A percentile compares a stretch with the other conserved stretches of the same genome.
Evolutionary conservation across 371 early-diverging fungal genomes (phyloP).

Genomic region (Actinomortierella wolfii): DNA sequence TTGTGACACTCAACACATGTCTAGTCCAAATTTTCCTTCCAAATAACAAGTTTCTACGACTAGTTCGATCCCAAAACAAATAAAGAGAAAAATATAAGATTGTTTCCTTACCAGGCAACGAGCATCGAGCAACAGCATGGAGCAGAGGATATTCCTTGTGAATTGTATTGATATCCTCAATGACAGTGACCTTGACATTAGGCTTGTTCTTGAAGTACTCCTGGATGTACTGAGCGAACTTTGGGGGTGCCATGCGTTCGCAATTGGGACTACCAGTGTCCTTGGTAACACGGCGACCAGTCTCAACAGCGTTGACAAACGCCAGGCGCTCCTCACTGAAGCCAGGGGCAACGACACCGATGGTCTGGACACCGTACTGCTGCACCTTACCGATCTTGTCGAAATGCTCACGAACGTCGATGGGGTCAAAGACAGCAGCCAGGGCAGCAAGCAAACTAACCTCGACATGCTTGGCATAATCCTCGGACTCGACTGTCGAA

Average conservation of each 20-base stretch:
- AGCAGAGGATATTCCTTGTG: constrained; percentile 84
- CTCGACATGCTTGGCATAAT: constrained; percentile 71
- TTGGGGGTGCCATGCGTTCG: constrained; percentile 86
- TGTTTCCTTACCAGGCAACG: constrained; percentile 58
- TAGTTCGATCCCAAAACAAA: background rate
- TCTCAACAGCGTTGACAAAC: constrained; percentile 74
- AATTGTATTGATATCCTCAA: constrained; percentile 68
- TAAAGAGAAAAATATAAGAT: constrained; percentile 7
- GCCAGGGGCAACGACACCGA: constrained; percentile 52
- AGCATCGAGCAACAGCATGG: constrained; percentile 81
- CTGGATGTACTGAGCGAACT: constrained; percentile 72
- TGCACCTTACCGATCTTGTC: constrained; percentile 41
- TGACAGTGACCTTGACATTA: constrained; percentile 65
- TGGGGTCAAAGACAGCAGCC: constrained; percentile 73
- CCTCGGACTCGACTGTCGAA: constrained; percentile 43
- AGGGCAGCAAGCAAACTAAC: constrained; percentile 78
- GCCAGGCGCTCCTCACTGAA: constrained; percentile 45
- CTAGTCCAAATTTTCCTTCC: background rate
- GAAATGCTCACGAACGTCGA: constrained; percentile 81
- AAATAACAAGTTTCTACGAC: background rate
- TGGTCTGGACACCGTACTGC: constrained; percentile 53
- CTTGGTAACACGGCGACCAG: constrained; percentile 73
- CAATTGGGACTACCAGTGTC: constrained; percentile 84
- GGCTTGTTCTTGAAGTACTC: constrained; percentile 54
- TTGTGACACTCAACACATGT: too few species aligned